Evolutionary conservation across 2,329 filamentous ascomycete species (phyloP).

Genomic region (Verticillium dahliae): DNA sequence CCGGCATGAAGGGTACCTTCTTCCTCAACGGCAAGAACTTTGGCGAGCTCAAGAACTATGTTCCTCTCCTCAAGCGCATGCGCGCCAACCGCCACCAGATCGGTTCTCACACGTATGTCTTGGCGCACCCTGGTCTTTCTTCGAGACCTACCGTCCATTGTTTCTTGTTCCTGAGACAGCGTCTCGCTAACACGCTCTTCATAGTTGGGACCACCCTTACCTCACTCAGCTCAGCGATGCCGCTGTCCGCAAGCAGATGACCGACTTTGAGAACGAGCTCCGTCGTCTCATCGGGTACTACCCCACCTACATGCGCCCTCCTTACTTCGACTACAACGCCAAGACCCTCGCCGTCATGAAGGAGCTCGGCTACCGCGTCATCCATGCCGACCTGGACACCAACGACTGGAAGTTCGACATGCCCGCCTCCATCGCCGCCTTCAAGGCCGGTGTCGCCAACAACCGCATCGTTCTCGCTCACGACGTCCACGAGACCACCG

Average conservation of each 20-base stretch:
- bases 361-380: slow-evolving; percentile 45
- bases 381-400: slow-evolving; percentile 52
- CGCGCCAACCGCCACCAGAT: not conserved
- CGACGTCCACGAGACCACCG: slow-evolving; percentile 38
- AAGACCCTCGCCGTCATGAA: slow-evolving; percentile 25
- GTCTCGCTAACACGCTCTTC: slow-evolving; percentile 18
- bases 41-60: not conserved
- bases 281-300: slow-evolving; percentile 31
- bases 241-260: slow-evolving; percentile 28
- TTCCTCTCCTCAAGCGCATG: not conserved
- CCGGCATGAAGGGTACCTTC: slow-evolving; percentile 26
- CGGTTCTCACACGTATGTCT: slow-evolving; percentile 24
- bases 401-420: slow-evolving; percentile 47
- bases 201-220: slow-evolving; percentile 35
- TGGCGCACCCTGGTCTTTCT: not conserved
- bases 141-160: slow-evolving; percentile 17
- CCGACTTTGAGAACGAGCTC: slow-evolving; percentile 36
- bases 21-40: slow-evolving; percentile 3
- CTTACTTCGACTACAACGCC: slow-evolving; percentile 33
- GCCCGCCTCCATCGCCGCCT: slow-evolving; percentile 37
- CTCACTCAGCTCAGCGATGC: slow-evolving; percentile 27
- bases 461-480: slow-evolving; percentile 41
- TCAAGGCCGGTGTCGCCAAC: slow-evolving; percentile 15
- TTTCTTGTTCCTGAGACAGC: not conserved
- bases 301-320: slow-evolving; percentile 35